Percentiles rank a stretch among this genome's conserved stretches.
Conservation (phyloP, 495 filamentous ascomycete genomes). For the Apiosordaria backusii region DNA sequence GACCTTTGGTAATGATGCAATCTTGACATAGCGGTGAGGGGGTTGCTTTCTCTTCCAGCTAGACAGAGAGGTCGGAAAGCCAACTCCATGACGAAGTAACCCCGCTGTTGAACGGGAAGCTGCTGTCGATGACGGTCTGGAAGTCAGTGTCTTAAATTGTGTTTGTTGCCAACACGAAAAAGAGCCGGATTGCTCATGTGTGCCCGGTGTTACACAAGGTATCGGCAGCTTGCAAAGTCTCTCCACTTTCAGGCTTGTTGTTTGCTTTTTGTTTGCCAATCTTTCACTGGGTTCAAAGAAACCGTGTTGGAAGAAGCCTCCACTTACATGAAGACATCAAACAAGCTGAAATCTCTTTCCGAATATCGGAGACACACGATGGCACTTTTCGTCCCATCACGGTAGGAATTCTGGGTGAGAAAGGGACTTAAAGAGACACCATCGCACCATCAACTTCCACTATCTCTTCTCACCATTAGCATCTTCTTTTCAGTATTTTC, state of each 20-base stretch:
- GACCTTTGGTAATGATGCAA: no score
- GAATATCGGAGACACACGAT: neutral
- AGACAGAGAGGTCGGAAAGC: no score
- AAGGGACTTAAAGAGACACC: no score
- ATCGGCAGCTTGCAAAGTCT: neutral
- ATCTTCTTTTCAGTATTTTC: neutral
- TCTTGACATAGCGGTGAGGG: no score
- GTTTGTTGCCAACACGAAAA: no score
- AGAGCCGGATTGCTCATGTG: no score
- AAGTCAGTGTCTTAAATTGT: neutral
- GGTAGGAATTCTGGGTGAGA: no score
- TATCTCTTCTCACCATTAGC: neutral
- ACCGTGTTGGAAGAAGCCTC: neutral
- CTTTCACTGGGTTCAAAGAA: neutral
- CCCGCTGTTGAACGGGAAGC: neutral
- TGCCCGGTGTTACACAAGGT: neutral
- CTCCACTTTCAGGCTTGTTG: neutral
- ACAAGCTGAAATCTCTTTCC: neutral
- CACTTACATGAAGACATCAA: neutral
- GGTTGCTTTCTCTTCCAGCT: no score
- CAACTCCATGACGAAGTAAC: no score
- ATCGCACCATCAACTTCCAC: neutral
- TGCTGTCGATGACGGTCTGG: neutral
- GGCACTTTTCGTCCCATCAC: no score
- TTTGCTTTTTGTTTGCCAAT: neutral